Conservation (phyloP, 306 rosid genomes). For the Abrus pulchellus region DNA sequence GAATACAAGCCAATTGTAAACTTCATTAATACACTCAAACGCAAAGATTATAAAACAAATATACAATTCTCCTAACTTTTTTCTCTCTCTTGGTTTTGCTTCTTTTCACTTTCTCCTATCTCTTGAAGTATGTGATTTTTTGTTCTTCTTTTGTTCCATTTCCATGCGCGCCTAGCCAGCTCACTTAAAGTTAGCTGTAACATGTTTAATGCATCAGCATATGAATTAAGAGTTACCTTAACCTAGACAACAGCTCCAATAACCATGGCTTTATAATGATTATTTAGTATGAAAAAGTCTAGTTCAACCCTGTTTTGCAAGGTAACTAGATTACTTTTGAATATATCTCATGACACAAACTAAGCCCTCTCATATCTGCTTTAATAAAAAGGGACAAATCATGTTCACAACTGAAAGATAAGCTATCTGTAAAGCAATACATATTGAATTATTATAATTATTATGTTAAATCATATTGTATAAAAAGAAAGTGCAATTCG, state of each 20-base stretch:
- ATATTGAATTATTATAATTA: background rate
- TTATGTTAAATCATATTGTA: background rate
- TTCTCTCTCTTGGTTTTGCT: background rate
- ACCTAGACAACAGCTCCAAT: constrained; percentile 48
- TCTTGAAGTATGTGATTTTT: constrained; percentile 32
- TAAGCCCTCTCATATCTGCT: constrained; percentile 21
- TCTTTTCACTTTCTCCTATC: constrained; percentile 20
- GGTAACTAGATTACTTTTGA: constrained; percentile 40
- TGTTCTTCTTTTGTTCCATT: constrained; percentile 17
- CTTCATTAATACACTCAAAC: constrained; percentile 32
- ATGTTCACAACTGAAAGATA: constrained; percentile 29
- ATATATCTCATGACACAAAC: constrained; percentile 35
- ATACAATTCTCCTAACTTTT: background rate
- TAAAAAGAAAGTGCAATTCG: background rate
- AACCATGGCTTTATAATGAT: constrained; percentile 46
- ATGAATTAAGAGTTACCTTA: constrained; percentile 39
- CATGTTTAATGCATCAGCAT: constrained; percentile 20
- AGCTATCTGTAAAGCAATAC: constrained; percentile 27
- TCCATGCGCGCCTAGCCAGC: constrained; percentile 17
- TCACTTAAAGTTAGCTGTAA: constrained; percentile 41
- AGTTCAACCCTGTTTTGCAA: constrained; percentile 45
- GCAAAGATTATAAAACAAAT: background rate
- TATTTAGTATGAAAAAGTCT: constrained; percentile 38
- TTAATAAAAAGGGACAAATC: constrained; percentile 40
- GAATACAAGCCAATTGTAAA: background rate